These are phyloP conservation scores for Lentinula sp. DNA, from an alignment of 768 basidiomycete genomes.

Conservation along the genomic window DNA sequence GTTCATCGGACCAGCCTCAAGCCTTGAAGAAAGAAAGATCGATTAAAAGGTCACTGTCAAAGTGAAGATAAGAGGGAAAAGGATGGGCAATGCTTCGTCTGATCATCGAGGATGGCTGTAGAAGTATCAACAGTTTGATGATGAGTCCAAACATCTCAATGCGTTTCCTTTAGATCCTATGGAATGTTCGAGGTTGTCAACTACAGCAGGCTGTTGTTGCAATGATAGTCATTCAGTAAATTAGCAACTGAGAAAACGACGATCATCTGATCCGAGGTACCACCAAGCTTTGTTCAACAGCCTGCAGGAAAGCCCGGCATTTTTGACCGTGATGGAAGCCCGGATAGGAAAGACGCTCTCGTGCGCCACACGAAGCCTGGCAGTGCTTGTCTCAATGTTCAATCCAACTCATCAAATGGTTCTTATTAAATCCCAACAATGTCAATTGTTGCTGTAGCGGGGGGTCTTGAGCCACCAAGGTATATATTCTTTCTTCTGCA, in stretches of 20 bases:
- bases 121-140: not conserved
- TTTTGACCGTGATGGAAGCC: no score
- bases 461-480: no score
- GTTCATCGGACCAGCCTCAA: slow-evolving; percentile 2
- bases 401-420: no score
- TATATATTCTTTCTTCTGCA: no score
- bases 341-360: no score
- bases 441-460: no score
- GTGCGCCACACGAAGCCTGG: no score
- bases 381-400: no score
- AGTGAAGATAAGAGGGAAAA: not conserved
- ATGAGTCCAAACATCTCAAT: not conserved
- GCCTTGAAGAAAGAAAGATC: not conserved
- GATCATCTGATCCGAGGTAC: not conserved
- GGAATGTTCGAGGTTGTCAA: not conserved
- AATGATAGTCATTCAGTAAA: not conserved
- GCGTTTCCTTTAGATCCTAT: not conserved
- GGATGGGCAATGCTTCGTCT: slow-evolving; percentile 1
- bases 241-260: not conserved
- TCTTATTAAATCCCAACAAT: no score
- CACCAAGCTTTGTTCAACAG: not conserved
- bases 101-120: not conserved
- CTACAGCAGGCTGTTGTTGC: not conserved
- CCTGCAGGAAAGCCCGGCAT: no score
- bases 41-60: not conserved